Evolutionary conservation across 2,329 filamentous ascomycete species (phyloP), one percentile per base, ranked within the genome.

Genomic region (Aspergillus fumigatiaffinis): DNA sequence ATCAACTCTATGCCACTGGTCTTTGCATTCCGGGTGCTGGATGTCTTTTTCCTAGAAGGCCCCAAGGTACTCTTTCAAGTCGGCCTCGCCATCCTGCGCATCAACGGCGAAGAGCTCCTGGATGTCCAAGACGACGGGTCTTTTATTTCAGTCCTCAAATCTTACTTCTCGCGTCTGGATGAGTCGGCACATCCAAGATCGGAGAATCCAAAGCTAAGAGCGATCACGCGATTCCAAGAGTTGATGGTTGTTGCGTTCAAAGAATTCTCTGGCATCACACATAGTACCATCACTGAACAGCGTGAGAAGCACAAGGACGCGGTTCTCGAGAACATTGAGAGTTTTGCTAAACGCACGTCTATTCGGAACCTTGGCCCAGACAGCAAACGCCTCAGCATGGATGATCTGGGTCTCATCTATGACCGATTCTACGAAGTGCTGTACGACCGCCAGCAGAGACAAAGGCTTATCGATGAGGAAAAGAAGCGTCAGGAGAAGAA

Each of bases 1-100:
- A 95, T 99, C 80, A 99, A 99, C 82, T 97, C 93, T 1, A 99
- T 99, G 94, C 94, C 94, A 4, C 81, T 99, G 17, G 92, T 97
- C 1, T 99, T 97, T 75, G 94, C 94, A 49, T 99, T 97, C 74
- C 85, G 94, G 55, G 94, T 99, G 51, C 77, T 99, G 60, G 94
- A 99, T 68, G 93, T 99, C 51, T 99, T 99, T 79, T 99, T 99
- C 76, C 85, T 99, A 44, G 94, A 99, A 75, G 94, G 94, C 0
- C 93, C 94, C 17, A 97, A 97, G 76, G 94, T 97, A 1, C 80
- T 99, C 9, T 99, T 99, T 76, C 94, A 99, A 73, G 90, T 99
- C 57, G 94, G 94, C 20, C 79, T 99, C 60, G 94, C 94, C n/a
- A 99, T 99, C 67, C 80, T 99, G 29, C 86, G 94, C 23, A 96